Evolutionary conservation across 2,329 filamentous ascomycete species (phyloP).

Genomic region (Magnaporthales sp.): DNA sequence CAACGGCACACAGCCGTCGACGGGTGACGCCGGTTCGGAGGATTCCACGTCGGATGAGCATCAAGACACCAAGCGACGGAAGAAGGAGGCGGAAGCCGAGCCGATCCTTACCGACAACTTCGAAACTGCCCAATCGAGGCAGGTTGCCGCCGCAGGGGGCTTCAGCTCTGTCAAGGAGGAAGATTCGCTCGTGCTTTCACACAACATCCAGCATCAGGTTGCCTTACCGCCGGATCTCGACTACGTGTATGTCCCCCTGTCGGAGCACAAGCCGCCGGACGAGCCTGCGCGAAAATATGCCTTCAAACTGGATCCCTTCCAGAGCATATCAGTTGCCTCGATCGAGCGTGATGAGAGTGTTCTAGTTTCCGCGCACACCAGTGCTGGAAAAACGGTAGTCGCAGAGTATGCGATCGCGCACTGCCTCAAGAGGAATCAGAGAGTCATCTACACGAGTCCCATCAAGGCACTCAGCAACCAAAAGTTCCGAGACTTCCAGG

Average conservation of each 20-base stretch:
- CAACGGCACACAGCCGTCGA: conserved; percentile 23
- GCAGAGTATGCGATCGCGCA: conserved; percentile 98
- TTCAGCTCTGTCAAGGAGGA: conserved; percentile 44
- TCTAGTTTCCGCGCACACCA: conserved; percentile 92
- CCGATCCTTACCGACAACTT: conserved; percentile 90
- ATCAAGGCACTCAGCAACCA: conserved; percentile 99
- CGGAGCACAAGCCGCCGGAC: conserved; percentile 82
- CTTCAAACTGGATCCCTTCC: conserved; percentile 95
- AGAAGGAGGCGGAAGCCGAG: conserved; percentile 56
- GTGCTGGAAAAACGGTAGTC: conserved; percentile 95
- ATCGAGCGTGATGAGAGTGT: conserved; percentile 97
- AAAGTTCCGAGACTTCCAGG: conserved; percentile 94
- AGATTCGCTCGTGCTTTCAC: conserved; percentile 72
- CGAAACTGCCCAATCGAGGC: conserved; percentile 87
- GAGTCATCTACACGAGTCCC: conserved; percentile 97
- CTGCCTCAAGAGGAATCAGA: conserved; percentile 92
- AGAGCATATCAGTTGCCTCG: conserved; percentile 86
- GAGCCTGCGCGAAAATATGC: conserved; percentile 76
- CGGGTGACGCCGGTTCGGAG: conserved; percentile 18
- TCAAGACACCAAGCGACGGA: conserved; percentile 50
- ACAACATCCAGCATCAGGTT: conserved; percentile 98
- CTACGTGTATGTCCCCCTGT: conserved; percentile 92
- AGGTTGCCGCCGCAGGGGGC: conserved; percentile 73
- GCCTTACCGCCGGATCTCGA: conserved; percentile 87
- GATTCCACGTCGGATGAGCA: conserved; percentile 28